Percentiles rank a stretch among this genome's conserved stretches.
phyloP scores from a whole-genome alignment of 345 rosid genomes.

The Balakata baccata region DNA sequence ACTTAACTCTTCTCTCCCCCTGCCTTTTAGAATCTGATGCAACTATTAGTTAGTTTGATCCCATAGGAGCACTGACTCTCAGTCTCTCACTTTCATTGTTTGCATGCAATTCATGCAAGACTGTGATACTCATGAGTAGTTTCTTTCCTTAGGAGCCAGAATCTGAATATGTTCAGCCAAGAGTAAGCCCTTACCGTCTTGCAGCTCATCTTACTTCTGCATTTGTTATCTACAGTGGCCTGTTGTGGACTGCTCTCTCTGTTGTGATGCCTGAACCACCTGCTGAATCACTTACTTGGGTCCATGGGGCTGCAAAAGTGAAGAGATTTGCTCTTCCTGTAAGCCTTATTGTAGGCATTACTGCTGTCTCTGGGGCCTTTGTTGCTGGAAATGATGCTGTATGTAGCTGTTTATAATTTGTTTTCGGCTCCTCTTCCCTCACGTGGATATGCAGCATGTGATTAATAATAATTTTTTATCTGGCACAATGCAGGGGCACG shows the following conservation, averaged over 20 bases:
- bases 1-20: not conserved
- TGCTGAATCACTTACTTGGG: slow-evolving; percentile 78
- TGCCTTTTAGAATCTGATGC: not conserved
- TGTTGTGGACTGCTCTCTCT: slow-evolving; percentile 92
- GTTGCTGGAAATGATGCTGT: slow-evolving; percentile 99
- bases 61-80: not conserved
- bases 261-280: slow-evolving; percentile 97
- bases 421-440: not conserved
- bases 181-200: slow-evolving; percentile 94
- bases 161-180: slow-evolving; percentile 78
- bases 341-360: slow-evolving; percentile 73
- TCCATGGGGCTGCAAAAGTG: slow-evolving; percentile 78
- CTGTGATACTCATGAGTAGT: slow-evolving; percentile 16
- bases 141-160: slow-evolving; percentile 65
- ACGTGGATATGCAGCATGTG: not conserved
- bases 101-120: not conserved
- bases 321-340: slow-evolving; percentile 79
- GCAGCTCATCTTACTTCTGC: slow-evolving; percentile 97
- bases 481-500: slow-evolving; percentile 57
- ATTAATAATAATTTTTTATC: not conserved
- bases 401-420: slow-evolving; percentile 15
- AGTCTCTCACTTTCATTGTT: not conserved
- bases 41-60: not conserved
- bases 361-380: slow-evolving; percentile 92
- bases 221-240: slow-evolving; percentile 79